Evolutionary conservation across 108 stramenopile genomes (phyloP), one percentile per base, ranked within the genome.

Genomic region (Pelagomonas calceolata): DNA sequence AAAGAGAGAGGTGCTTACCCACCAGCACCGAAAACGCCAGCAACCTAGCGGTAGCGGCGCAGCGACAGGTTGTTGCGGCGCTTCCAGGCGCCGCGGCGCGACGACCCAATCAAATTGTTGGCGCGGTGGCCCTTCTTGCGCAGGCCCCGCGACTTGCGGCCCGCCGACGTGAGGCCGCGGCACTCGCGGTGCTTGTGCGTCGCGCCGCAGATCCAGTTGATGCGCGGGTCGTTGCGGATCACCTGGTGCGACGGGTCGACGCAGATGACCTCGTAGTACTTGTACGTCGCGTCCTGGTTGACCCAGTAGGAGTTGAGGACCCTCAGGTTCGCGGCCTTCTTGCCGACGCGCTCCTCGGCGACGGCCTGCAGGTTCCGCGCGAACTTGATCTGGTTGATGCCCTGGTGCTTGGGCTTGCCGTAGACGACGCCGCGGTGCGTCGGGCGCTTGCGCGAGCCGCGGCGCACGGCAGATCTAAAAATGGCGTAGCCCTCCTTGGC

Each of bases 251-350:
- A 67, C 39, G 99, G 97, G 86, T 99, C 99, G 78, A 98, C 95
- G 65, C 94, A 69, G 86, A 99, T 98, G 73, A 97, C 82, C 91
- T 99, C 99, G 84, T 95, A 99, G 86, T 98, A 99, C 83, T 99
- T 99, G 95, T 94, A 97, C 80, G 99, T 99, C 72, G 99, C 94
- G 79, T 99, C 99, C 81, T 96, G 94, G 86, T 99, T 99, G 80
- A 99, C 85, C 99, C 99, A 99, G 88, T 99, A 99, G 14, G 95
- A 97, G 92, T 99, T 99, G 64, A 99, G 86, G 17, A 99, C 99
- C 70, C 97, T 91, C 70, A 99, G 84, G 90, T 98, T 98, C 77
- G 82, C 73, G 81, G 83, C 94, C 75, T 89, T 89, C 78, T 95
- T 93, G 76, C 99, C 99, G 35, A 88, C 93, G 82, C 98, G 95